A percentile compares a stretch with the other conserved stretches of the same genome.
phyloP scores from a whole-genome alignment of 345 rosid species.

The Sapria himalayana region DNA sequence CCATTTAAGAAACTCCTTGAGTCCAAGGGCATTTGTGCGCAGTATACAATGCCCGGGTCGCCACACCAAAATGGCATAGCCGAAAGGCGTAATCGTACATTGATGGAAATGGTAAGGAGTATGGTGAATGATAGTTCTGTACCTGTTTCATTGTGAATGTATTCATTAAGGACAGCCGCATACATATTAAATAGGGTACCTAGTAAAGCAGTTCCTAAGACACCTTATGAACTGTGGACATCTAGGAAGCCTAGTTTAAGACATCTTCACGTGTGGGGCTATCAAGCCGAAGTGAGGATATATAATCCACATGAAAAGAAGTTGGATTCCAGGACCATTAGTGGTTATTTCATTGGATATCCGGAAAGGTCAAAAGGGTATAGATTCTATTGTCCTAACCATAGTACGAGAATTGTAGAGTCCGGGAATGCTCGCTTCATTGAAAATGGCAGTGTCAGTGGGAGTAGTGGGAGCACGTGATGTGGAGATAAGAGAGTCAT shows the following conservation, averaged over 20 bases:
- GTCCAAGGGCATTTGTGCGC: too few relatives aligned
- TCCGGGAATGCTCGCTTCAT: not conserved
- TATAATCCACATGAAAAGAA: not conserved
- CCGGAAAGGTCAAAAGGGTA: not conserved
- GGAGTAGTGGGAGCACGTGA: not conserved
- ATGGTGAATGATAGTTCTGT: too few relatives aligned
- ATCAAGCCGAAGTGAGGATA: not conserved
- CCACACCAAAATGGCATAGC: too few relatives aligned
- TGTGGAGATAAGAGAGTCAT: not conserved
- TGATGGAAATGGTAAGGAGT: too few relatives aligned
- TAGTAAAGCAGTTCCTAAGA: not conserved
- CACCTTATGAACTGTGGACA: not conserved
- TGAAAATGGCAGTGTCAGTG: not conserved
- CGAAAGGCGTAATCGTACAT: too few relatives aligned
- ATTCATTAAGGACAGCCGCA: not conserved
- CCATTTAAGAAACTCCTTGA: too few relatives aligned
- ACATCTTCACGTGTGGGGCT: not conserved
- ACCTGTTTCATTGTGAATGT: too few relatives aligned
- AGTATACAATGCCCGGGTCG: too few relatives aligned
- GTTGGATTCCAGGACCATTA: not conserved
- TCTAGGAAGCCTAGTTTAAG: not conserved
- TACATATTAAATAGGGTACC: not conserved
- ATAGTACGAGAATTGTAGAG: constrained; percentile 1
- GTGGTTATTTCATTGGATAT: not conserved
- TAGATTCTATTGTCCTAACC: not conserved